Percentiles rank a stretch among this genome's conserved stretches.
Evolutionary conservation across 1,284 basidiomycete species (phyloP).

Genomic region (Moniliophthora roreri): DNA sequence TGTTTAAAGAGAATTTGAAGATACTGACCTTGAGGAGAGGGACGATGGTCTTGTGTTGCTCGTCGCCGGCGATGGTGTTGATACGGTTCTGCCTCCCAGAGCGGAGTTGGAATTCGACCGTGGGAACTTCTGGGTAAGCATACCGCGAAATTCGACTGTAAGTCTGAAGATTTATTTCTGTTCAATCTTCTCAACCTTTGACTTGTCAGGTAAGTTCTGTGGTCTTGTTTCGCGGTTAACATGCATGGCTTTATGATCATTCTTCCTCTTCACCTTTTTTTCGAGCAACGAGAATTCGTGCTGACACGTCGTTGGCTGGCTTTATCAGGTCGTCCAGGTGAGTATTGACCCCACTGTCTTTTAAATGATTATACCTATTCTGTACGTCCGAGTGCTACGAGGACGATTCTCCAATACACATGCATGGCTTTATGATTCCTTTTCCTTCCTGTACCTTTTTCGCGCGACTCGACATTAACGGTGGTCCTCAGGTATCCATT

Average conservation of each 20-base stretch:
- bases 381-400: slow-evolving; percentile 19
- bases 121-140: background rate
- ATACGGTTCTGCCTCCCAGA: too few relatives aligned
- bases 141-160: too few relatives aligned
- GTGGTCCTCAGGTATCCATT: background rate
- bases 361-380: slow-evolving; percentile 19
- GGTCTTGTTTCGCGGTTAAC: slow-evolving; percentile 10
- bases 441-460: slow-evolving; percentile 15
- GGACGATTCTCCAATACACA: slow-evolving; percentile 18
- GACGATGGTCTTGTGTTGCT: slow-evolving; percentile 41
- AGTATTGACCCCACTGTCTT: slow-evolving; percentile 3
- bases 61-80: too few relatives aligned
- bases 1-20: slow-evolving; percentile 22
- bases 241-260: slow-evolving; percentile 15
- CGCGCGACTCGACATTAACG: background rate
- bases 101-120: background rate
- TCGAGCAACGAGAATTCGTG: slow-evolving; percentile 18
- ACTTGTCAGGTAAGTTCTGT: slow-evolving; percentile 11
- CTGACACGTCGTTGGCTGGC: slow-evolving; percentile 26
- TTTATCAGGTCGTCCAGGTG: background rate
- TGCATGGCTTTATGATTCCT: slow-evolving; percentile 25
- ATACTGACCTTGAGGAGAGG: slow-evolving; percentile 62
- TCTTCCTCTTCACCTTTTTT: background rate
- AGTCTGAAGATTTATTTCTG: background rate
- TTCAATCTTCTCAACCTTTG: background rate